A percentile compares a stretch with the other conserved stretches of the same genome.
Evolutionary conservation across 169 alveolate genomes (phyloP).

Genomic region (Eimeria zaria): DNA sequence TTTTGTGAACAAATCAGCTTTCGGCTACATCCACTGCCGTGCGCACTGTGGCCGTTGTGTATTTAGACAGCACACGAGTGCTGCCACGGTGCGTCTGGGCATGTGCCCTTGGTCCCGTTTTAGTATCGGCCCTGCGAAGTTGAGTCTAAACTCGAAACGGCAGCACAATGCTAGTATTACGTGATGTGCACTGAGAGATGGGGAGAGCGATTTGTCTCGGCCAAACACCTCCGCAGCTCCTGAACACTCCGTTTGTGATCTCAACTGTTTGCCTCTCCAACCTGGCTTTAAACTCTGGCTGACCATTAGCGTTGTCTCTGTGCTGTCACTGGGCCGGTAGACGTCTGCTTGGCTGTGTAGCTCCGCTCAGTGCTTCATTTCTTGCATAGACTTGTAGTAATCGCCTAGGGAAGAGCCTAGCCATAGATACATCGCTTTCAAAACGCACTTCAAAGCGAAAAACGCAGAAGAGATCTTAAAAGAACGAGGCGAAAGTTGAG

Average conservation of each 20-base stretch:
- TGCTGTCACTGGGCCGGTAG: background rate
- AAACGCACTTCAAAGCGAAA: background rate
- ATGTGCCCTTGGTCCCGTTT: background rate
- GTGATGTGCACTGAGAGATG: background rate
- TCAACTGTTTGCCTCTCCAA: background rate
- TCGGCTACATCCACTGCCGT: background rate
- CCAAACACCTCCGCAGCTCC: background rate
- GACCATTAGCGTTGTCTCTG: background rate
- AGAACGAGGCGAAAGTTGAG: constrained; percentile 22
- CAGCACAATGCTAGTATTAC: background rate
- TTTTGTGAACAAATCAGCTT: background rate
- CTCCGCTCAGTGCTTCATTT: background rate
- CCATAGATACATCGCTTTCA: background rate
- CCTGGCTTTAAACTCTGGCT: background rate
- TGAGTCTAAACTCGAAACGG: background rate
- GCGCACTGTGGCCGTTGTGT: background rate
- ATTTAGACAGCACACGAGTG: background rate
- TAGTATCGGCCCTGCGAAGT: background rate
- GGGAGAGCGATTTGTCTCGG: background rate
- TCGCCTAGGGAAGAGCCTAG: background rate
- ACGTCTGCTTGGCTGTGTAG: background rate
- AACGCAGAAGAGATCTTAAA: background rate
- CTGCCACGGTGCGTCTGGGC: background rate
- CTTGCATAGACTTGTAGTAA: background rate
- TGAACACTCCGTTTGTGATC: background rate